Base-by-base conservation (phyloP, 371 early-diverging fungal genomes). In the Choanephora cucurbitarum region DNA sequence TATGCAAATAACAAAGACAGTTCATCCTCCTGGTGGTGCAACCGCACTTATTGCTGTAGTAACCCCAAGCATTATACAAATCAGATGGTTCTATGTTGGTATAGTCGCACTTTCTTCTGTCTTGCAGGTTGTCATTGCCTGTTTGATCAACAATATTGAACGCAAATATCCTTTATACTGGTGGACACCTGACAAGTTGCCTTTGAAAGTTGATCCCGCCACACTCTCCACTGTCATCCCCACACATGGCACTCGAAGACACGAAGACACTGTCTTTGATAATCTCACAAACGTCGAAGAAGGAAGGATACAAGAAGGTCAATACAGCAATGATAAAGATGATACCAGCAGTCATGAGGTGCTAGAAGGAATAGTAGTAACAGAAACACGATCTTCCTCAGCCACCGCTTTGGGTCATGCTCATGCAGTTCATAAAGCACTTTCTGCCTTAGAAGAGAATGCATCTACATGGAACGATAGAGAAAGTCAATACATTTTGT, bases 21-120 rank as follows among this genome's bases (percentile, higher is more conserved):
- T 88, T 7, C 91, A 92, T 46, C 91, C 92, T 13, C 92, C 92
- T 5, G 89, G 82, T 3, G 78, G 78, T 13, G 91, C 92, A 0
- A 83, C 92, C 0, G 87, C 91, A 0, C 64, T 89, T 45, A 73
- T 91, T 28, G 87, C 88, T 6, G 79, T 77, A 5, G 60, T 75
- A 0, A 73, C 80, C 3, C 34, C 56, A 1, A 67, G 49, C 3
- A 70, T 82, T 18, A 67, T 75, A 2, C 65, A 71, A 0, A 68
- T 85, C 0, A 83, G 86, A 0, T 89, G 81, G 65, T 67, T 81
- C 55, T 90, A 82, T 52, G 77, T 89, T 50, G 77, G 82, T 13
- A 62, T 84, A 11, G 81, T 88, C 9, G 60, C 66, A 0, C 45
- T 90, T 3, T 82, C 82, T 17, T 60, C 77, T 1, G 57, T 60